These are phyloP conservation scores for Parmelia sp. DNA, from an alignment of 495 filamentous ascomycete species.

Conservation along the genomic window DNA sequence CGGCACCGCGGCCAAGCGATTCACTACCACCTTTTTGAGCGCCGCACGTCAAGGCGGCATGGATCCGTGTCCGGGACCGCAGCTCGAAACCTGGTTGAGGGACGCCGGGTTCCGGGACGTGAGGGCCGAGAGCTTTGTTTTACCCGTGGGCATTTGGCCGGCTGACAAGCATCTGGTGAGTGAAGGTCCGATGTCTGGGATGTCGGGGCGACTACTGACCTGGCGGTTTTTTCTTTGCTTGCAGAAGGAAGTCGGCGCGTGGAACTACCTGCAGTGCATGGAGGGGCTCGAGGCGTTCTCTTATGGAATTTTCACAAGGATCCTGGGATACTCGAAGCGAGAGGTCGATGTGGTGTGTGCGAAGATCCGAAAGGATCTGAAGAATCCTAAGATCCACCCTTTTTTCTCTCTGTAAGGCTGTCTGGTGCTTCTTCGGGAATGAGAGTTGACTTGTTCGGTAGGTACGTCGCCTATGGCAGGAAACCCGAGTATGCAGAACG, in stretches of 20 bases:
- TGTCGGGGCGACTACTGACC: background rate
- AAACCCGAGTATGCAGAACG: conserved; percentile 3
- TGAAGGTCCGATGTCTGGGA: background rate
- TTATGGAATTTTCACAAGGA: conserved; percentile 45
- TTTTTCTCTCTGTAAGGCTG: conserved; percentile 20
- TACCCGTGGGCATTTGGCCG: conserved; percentile 32
- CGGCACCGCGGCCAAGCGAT: conserved; percentile 7
- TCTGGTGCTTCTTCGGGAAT: background rate
- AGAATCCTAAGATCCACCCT: conserved; percentile 45
- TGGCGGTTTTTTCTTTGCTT: no score
- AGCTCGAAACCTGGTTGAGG: conserved; percentile 24
- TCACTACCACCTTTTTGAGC: conserved; percentile 8
- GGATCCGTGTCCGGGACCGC: conserved; percentile 20
- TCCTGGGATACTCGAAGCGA: conserved; percentile 48
- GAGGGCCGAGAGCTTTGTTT: conserved; percentile 15
- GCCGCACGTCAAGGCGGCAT: conserved; percentile 1
- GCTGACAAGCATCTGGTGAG: conserved; percentile 28
- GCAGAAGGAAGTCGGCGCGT: conserved; percentile 26
- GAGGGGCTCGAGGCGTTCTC: conserved; percentile 42
- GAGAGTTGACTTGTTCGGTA: background rate
- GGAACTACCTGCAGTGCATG: conserved; percentile 38
- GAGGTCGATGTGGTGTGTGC: conserved; percentile 51
- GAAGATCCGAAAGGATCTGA: conserved; percentile 47
- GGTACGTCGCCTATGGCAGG: conserved; percentile 15
- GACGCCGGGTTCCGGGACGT: conserved; percentile 30